Evolutionary conservation across 2,329 filamentous ascomycete species (phyloP), one percentile per base, ranked within the genome.

Genomic region (Aspergillus ustus): DNA sequence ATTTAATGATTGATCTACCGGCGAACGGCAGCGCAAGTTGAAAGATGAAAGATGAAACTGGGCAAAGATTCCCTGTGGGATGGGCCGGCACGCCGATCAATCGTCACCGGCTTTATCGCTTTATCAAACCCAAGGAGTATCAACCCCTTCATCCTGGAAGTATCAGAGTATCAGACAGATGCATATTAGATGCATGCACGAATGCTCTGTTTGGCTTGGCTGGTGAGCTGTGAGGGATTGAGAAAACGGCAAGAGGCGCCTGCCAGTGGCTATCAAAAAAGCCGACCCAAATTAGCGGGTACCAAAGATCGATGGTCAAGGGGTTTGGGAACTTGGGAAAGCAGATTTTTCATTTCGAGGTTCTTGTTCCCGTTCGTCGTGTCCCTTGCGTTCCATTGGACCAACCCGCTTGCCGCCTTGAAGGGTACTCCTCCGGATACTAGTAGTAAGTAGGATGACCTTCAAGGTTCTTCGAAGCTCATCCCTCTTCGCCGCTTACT

Each of bases 51-150:
- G 67, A 66, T 68, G 70, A 70, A 72, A 68, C 63, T 59, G 59
- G 61, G 61, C 58, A 68, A 65, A 63, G 66, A 65, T 66, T 46
- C 28, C 37, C 40, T 20, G 15, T 54, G 31, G 8, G 34, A 40
- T 40, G 34, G 65, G 64, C 59, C 62, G 63, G 52, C 53, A 37
- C 59, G 72, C 69, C 69, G 70, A 74, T 73, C 71, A 60, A 59
- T 62, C 63, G 37, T 59, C 64, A 61, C 52, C n/a, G 15, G 22
- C 22, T 25, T 25, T 11, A 37, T 37, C 34, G 9, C 34, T 37
- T 15, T 13, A 13, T 13, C 9, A 5, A 40, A 25, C 6, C 25
- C 25, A 25, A 5, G 4, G 9, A 40, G 5, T 40, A 40, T 40
- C 34, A 13, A 13, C 8, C 15, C 11, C 15, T 40, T 13, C 34